Percentiles rank a stretch among this genome's conserved stretches.
phyloP scores from a whole-genome alignment of 148 eudicot species.

The Salicornia ramosissima region DNA sequence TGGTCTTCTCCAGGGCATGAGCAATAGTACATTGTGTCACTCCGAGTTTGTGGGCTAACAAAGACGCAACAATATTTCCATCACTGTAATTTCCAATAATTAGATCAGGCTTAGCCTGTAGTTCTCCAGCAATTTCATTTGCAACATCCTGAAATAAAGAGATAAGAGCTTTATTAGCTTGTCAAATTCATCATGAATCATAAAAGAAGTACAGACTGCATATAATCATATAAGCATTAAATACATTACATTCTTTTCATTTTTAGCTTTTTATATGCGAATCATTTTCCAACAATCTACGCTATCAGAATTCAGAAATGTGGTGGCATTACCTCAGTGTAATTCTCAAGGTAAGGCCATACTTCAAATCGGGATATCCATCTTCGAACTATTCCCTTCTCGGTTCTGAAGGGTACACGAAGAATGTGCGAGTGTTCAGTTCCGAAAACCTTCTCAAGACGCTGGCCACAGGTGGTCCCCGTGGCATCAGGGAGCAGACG shows the following conservation, averaged over 20 bases:
- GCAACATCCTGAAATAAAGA: conserved; percentile 66
- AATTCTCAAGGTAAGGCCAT: conserved; percentile 97
- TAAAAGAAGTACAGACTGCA: neutral
- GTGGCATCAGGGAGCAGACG: conserved; percentile 92
- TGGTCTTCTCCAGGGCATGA: conserved; percentile 92
- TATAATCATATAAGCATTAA: too few species aligned
- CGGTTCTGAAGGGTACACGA: conserved; percentile 91
- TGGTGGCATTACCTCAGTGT: conserved; percentile 62
- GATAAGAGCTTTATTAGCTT: conserved; percentile 6
- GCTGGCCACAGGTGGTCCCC: conserved; percentile 94
- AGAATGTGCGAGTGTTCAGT: conserved; percentile 88
- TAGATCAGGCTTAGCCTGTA: conserved; percentile 89
- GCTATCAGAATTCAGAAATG: too few species aligned
- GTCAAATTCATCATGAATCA: neutral
- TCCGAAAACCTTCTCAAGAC: conserved; percentile 86
- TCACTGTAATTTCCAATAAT: conserved; percentile 94
- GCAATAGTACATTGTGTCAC: conserved; percentile 99
- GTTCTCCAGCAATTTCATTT: conserved; percentile 64
- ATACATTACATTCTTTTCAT: too few species aligned
- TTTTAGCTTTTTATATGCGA: too few species aligned
- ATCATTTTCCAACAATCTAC: too few species aligned
- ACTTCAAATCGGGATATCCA: conserved; percentile 99
- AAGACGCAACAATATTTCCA: conserved; percentile 95
- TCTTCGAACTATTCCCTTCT: conserved; percentile 82
- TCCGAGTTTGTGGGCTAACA: conserved; percentile 88